phyloP scores from a whole-genome alignment of 1,284 basidiomycete species.

The Sporisorium graminicola region DNA sequence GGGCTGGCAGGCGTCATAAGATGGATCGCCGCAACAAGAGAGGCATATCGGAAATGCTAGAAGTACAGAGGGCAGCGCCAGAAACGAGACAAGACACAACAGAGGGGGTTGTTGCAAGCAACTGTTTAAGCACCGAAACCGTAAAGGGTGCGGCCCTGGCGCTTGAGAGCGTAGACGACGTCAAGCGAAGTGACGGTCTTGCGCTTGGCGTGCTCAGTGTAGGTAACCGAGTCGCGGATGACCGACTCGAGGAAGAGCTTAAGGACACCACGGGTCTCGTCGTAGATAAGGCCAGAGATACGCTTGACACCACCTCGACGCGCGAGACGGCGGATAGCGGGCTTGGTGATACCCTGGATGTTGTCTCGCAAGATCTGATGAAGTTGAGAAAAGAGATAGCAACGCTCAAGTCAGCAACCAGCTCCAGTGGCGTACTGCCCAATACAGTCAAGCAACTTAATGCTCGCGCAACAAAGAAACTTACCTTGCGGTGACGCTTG shows the following conservation, averaged over 20 bases:
- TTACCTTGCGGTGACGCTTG: slow-evolving; percentile 70
- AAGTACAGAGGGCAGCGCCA: slow-evolving; percentile 52
- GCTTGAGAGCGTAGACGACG: slow-evolving; percentile 93
- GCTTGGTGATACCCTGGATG: slow-evolving; percentile 82
- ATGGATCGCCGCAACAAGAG: slow-evolving; percentile 46
- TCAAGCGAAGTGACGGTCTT: slow-evolving; percentile 91
- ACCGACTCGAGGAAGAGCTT: slow-evolving; percentile 84
- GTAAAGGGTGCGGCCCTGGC: slow-evolving; percentile 82
- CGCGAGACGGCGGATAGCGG: slow-evolving; percentile 93
- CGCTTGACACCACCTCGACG: slow-evolving; percentile 79
- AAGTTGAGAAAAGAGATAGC: not conserved
- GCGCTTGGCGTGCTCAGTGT: slow-evolving; percentile 95
- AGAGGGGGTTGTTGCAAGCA: slow-evolving; percentile 8
- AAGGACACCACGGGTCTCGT: slow-evolving; percentile 90
- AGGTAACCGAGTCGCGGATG: slow-evolving; percentile 88
- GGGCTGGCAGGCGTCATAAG: slow-evolving; percentile 43
- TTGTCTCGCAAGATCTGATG: slow-evolving; percentile 65
- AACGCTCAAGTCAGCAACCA: slow-evolving; percentile 11
- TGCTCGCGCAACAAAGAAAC: slow-evolving; percentile 10
- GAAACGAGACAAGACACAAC: slow-evolving; percentile 37
- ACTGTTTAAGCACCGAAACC: slow-evolving; percentile 71
- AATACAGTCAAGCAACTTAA: not conserved
- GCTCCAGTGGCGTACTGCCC: not conserved
- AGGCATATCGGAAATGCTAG: slow-evolving; percentile 56
- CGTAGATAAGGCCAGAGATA: slow-evolving; percentile 88